phyloP scores from a whole-genome alignment of 257 asterid species.

The Misopates orontium region DNA sequence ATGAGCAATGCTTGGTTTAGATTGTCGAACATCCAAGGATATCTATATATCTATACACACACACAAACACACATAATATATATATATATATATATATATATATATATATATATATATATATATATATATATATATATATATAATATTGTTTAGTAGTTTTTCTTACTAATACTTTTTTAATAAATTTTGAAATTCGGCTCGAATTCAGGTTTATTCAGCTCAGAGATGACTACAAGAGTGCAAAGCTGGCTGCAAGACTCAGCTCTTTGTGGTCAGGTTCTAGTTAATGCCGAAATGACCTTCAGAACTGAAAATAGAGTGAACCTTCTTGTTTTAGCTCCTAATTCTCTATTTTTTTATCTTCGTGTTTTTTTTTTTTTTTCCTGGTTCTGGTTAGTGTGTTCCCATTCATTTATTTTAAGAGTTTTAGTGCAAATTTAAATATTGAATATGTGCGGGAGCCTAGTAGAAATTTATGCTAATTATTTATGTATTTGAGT shows the following conservation, averaged over 20 bases:
- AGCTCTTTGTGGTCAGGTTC: constrained; percentile 62
- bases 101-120: neutral
- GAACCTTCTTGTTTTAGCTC: no score
- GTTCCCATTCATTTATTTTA: no score
- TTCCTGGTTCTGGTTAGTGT: no score
- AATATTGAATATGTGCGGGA: no score
- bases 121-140: neutral
- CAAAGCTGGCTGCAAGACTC: constrained; percentile 83
- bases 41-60: neutral
- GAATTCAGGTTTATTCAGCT: constrained; percentile 91
- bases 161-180: neutral
- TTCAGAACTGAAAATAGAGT: no score
- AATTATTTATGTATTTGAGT: no score
- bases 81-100: neutral
- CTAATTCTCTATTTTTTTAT: no score
- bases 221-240: constrained; percentile 97
- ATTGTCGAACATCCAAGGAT: no score
- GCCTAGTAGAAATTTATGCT: no score
- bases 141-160: neutral
- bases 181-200: constrained; percentile 15
- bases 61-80: neutral
- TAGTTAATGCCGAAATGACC: constrained; percentile 7
- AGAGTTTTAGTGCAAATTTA: no score
- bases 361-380: no score
- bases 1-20: no score